Percentiles rank a stretch among this genome's conserved stretches.
Evolutionary conservation across 306 rosid genomes (phyloP).

Genomic region (Fragaria nilgerrensis): DNA sequence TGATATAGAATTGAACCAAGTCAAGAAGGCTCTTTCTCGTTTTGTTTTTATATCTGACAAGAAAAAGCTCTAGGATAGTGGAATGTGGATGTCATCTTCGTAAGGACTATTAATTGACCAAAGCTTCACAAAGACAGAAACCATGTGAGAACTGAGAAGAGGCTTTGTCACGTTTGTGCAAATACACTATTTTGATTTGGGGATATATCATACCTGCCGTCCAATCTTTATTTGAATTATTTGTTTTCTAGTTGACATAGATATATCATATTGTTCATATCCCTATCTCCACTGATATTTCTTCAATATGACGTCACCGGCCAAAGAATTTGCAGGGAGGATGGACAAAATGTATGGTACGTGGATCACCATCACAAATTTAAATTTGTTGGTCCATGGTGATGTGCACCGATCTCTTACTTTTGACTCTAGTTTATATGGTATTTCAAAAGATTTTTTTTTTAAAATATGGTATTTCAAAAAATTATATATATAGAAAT

Average conservation of each 20-base stretch:
- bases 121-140: background rate
- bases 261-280: background rate
- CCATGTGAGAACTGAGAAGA: background rate
- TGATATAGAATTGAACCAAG: slow-evolving; percentile 1
- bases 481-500: too few species aligned
- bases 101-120: slow-evolving; percentile 6
- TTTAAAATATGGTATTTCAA: too few species aligned
- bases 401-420: background rate
- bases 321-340: background rate
- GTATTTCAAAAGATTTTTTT: background rate
- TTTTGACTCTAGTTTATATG: background rate
- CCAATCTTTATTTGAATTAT: background rate
- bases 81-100: slow-evolving; percentile 7
- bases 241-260: slow-evolving; percentile 20
- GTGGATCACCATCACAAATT: background rate
- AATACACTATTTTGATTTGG: background rate
- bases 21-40: background rate
- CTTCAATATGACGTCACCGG: slow-evolving; percentile 4
- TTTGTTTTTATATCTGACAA: background rate
- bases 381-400: background rate
- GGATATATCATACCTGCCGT: background rate
- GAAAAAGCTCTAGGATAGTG: background rate
- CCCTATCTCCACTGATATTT: background rate
- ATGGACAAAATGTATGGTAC: background rate
- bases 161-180: background rate